Evolutionary conservation across 805 yeast genomes (phyloP).

Genomic region (Yamadazyma philogaea): DNA sequence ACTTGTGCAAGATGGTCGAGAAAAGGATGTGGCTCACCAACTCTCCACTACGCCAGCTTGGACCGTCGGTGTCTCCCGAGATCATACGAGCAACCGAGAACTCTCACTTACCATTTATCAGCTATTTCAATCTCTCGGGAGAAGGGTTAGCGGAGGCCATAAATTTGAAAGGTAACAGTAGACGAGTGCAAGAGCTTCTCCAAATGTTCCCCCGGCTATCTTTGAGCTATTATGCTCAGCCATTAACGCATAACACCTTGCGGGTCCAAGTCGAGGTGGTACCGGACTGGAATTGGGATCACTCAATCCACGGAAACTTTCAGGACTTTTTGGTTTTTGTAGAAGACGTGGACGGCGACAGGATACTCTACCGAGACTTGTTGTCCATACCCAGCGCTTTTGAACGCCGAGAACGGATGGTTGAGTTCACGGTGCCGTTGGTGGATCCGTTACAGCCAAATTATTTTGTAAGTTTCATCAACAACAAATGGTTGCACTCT

Average conservation of each 20-base stretch:
- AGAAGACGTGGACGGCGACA: conserved; percentile 83
- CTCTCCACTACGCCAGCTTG: conserved; percentile 84
- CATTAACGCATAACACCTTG: conserved; percentile 68
- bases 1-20: conserved; percentile 77
- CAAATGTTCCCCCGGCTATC: conserved; percentile 70
- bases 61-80: conserved; percentile 60
- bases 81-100: conserved; percentile 73
- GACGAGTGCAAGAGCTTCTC: conserved; percentile 53
- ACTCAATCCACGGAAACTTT: conserved; percentile 53
- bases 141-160: conserved; percentile 83
- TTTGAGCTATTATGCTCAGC: conserved; percentile 62
- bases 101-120: conserved; percentile 78
- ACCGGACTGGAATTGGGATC: conserved; percentile 82
- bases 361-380: conserved; percentile 56
- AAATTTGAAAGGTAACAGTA: conserved; percentile 66
- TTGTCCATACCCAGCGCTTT: conserved; percentile 50
- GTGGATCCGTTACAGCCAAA: conserved; percentile 62
- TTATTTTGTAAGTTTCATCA: conserved; percentile 65
- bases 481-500: conserved; percentile 85
- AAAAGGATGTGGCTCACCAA: conserved; percentile 78
- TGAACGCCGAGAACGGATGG: conserved; percentile 49
- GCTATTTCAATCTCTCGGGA: conserved; percentile 66
- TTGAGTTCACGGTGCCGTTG: conserved; percentile 66
- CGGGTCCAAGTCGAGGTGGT: conserved; percentile 61
- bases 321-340: conserved; percentile 70